Conservation (phyloP, 306 rosid species). For the Oxytropis ochrocephala region DNA sequence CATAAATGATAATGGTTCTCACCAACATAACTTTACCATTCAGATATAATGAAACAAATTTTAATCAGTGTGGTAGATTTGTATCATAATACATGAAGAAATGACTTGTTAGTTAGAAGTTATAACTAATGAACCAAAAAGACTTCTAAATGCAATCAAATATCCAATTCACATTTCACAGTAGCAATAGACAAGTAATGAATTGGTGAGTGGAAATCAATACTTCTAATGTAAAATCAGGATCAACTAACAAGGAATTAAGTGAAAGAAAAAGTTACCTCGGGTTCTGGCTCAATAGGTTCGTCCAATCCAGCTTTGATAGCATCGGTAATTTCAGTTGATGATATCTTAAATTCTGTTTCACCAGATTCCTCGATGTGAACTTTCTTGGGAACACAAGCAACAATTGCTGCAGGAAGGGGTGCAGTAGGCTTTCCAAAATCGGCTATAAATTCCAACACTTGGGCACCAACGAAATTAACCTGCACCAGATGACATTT, state of each 20-base stretch:
- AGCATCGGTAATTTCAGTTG: constrained; percentile 77
- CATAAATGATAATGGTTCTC: constrained; percentile 14
- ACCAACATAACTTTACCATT: constrained; percentile 16
- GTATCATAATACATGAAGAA: constrained; percentile 12
- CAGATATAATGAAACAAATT: constrained; percentile 7
- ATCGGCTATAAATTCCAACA: constrained; percentile 80
- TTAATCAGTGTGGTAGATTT: neutral
- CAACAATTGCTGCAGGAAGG: constrained; percentile 94
- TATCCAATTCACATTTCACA: neutral
- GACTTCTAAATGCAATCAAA: neutral
- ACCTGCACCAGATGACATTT: constrained; percentile 46
- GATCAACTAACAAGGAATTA: neutral
- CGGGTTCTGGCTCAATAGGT: constrained; percentile 95
- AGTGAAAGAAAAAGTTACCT: constrained; percentile 46
- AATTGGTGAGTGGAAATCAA: neutral
- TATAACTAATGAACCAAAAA: constrained; percentile 1
- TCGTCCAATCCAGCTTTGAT: constrained; percentile 75
- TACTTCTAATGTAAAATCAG: neutral
- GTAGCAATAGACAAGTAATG: neutral
- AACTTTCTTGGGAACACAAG: constrained; percentile 87
- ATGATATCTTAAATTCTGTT: constrained; percentile 82
- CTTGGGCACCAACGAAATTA: constrained; percentile 80
- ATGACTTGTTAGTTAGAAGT: neutral
- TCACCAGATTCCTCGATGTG: constrained; percentile 85
- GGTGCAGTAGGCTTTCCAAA: constrained; percentile 90